Evolutionary conservation across 1,284 basidiomycete species (phyloP).

Genomic region (Peniophora sp.): DNA sequence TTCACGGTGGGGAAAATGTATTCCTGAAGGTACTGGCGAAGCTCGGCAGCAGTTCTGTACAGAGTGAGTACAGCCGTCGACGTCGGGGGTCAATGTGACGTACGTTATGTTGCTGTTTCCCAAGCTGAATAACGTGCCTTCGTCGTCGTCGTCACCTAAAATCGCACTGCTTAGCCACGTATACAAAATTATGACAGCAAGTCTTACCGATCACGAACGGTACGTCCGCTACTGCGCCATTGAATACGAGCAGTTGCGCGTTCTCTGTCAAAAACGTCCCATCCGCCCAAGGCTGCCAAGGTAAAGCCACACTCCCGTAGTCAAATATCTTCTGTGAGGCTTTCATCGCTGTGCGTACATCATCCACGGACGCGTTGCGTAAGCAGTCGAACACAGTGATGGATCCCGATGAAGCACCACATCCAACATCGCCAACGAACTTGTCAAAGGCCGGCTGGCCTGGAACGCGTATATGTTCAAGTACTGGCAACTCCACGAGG

Average conservation of each 20-base stretch:
- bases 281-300: too few relatives aligned
- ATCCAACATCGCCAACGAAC: not conserved
- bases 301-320: too few relatives aligned
- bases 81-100: too few relatives aligned
- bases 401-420: not conserved
- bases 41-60: too few relatives aligned
- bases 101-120: constrained; percentile 9
- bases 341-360: not conserved
- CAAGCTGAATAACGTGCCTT: constrained; percentile 10
- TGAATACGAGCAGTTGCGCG: constrained; percentile 36
- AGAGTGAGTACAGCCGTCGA: too few relatives aligned
- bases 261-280: constrained; percentile 4
- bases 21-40: too few relatives aligned
- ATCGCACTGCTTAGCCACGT: constrained; percentile 38
- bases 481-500: not conserved
- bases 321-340: constrained; percentile 5
- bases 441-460: constrained; percentile 1
- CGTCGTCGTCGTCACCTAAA: constrained; percentile 15
- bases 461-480: constrained; percentile 34
- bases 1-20: too few relatives aligned
- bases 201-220: constrained; percentile 32
- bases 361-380: not conserved
- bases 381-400: not conserved
- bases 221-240: constrained; percentile 41
- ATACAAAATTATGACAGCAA: constrained; percentile 32